A percentile compares a stretch with the other conserved stretches of the same genome.
These are phyloP conservation scores for Spergularia azorica DNA, from an alignment of 179 eudicot species.

Conservation along the genomic window DNA sequence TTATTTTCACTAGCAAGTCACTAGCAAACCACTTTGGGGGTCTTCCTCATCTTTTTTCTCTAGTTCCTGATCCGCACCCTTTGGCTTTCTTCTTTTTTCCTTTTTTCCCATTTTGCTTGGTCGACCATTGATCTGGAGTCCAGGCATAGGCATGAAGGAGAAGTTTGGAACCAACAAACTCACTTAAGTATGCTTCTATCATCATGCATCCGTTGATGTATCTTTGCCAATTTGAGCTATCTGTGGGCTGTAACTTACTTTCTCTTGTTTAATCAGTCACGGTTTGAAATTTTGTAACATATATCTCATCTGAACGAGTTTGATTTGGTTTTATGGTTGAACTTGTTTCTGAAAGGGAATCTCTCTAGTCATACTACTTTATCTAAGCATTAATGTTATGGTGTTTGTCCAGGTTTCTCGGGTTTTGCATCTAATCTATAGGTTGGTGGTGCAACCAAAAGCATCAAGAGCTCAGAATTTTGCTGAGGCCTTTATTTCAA, in stretches of 20 bases:
- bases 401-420: constrained; percentile 77
- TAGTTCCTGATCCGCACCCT: neutral
- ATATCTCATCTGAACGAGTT: too few species aligned
- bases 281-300: too few species aligned
- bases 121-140: neutral
- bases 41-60: neutral
- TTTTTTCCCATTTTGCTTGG: neutral
- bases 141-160: neutral
- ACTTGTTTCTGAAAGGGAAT: neutral
- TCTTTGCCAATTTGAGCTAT: too few species aligned
- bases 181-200: too few species aligned
- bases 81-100: neutral
- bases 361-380: constrained; percentile 17
- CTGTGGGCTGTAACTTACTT: too few species aligned
- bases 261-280: too few species aligned
- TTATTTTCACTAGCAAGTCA: neutral
- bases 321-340: too few species aligned
- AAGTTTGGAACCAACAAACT: too few species aligned
- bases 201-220: too few species aligned
- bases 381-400: constrained; percentile 10
- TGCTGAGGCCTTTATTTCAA: constrained; percentile 88
- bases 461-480: constrained; percentile 81
- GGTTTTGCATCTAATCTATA: constrained; percentile 87
- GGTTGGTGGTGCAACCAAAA: constrained; percentile 98
- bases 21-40: neutral